Conservation (phyloP, 768 basidiomycete genomes). For the Mycena sanguinolenta region DNA sequence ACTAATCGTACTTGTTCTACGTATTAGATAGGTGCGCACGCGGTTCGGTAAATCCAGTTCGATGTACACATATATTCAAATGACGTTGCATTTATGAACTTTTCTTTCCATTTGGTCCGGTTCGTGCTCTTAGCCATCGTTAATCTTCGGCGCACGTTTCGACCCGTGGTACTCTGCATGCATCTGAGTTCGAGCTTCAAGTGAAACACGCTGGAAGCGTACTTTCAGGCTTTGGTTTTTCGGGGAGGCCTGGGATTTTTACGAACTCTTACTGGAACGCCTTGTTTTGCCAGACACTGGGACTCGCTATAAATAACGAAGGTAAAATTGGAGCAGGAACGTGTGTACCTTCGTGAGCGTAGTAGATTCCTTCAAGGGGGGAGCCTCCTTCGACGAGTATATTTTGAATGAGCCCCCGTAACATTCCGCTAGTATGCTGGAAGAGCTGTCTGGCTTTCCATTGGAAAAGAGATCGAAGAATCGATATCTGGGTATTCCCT, state of each 20-base stretch:
- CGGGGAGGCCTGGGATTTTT: neutral
- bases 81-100: too few relatives aligned
- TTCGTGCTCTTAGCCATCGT: too few relatives aligned
- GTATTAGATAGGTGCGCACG: too few relatives aligned
- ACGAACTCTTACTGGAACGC: conserved; percentile 18
- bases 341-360: conserved; percentile 71
- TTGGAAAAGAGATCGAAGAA: conserved; percentile 71
- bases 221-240: neutral
- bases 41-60: too few relatives aligned
- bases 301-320: neutral
- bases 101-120: too few relatives aligned
- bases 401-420: conserved; percentile 75
- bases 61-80: too few relatives aligned
- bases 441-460: conserved; percentile 46
- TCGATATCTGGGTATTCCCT: conserved; percentile 54
- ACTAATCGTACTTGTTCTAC: too few relatives aligned
- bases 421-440: conserved; percentile 71
- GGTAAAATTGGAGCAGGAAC: too few relatives aligned
- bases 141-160: too few relatives aligned
- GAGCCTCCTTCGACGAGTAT: conserved; percentile 81
- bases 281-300: conserved; percentile 5
- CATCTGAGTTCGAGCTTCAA: too few relatives aligned
- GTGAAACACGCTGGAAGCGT: too few relatives aligned
- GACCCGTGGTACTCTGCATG: too few relatives aligned
- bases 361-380: conserved; percentile 75